Evolutionary conservation across 2,329 filamentous ascomycete species (phyloP), one percentile per base, ranked within the genome.

Genomic region (Stromatinia cepivora): DNA sequence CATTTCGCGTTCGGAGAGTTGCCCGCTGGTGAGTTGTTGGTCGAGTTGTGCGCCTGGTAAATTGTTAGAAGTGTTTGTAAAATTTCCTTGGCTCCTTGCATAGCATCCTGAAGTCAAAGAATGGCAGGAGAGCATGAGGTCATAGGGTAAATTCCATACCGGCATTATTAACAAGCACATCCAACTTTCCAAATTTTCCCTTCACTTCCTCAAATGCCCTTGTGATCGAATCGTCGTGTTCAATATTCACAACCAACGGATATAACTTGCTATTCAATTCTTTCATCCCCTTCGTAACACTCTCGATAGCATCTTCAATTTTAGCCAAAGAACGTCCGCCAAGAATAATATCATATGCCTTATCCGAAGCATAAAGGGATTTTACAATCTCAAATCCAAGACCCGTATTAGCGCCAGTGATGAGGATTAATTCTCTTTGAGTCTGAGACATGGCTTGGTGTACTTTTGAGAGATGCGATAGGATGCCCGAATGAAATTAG

Each of bases 331-430:
- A 77, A 53, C 83, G 81, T 22, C 79, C 79, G 46, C 77, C 82
- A 25, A 85, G 74, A 50, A 85, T 81, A 17, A 85, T 78, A 28
- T 78, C 62, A 63, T 72, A 73, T n/a, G 66, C 4, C 25, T 54
- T 63, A 17, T 61, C 46, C 28, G 67, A 68, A 25, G 56, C 52
- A 45, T 46, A 64, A 6, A 73, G 46, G 7, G 72, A 59, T 4
- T 75, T 76, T 22, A 78, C 76, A 0, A 80, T 76, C 61, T 82
- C 81, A 1, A 78, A 75, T 0, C 81, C 81, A 1, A 83, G 74
- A 8, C 81, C 81, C 0, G 75, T 77, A 65, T 83, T 83, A 15
- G 80, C 77, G 4, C 81, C 81, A 0, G 81, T 82, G 4, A 83
- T 76, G 6, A 83, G 58, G 61, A 72, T 34, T 31, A 73, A 54